Conservation (phyloP, 768 basidiomycete genomes). For the Boletus pseudo-olivaceus region DNA sequence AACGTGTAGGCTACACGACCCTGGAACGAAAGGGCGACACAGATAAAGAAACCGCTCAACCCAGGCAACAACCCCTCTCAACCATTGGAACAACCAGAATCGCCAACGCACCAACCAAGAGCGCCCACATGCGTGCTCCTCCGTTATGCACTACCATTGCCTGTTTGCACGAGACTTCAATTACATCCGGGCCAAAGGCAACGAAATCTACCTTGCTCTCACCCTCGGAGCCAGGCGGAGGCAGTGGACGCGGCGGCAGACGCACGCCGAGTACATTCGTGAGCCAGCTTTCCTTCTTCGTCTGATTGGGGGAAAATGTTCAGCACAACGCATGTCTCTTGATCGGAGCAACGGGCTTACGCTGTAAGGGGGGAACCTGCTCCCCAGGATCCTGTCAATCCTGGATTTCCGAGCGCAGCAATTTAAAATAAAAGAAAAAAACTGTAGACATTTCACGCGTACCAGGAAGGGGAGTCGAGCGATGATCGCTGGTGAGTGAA, state of each 20-base stretch:
- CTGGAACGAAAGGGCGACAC: neutral
- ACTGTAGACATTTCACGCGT: neutral
- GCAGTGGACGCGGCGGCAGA: slow-evolving; percentile 22
- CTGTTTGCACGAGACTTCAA: slow-evolving; percentile 6
- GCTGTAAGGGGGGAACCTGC: slow-evolving; percentile 29
- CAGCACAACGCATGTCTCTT: neutral
- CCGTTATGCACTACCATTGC: neutral
- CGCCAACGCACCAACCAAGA: slow-evolving; percentile 8
- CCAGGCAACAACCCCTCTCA: slow-evolving; percentile 16
- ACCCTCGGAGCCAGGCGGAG: slow-evolving; percentile 7
- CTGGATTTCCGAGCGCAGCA: slow-evolving; percentile 10
- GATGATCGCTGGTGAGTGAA: slow-evolving; percentile 74
- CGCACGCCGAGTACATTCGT: slow-evolving; percentile 8
- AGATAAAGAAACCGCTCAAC: neutral
- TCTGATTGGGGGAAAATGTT: slow-evolving; percentile 4
- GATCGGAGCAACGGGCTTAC: slow-evolving; percentile 7
- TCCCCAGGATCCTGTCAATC: slow-evolving; percentile 25
- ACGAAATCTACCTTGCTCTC: slow-evolving; percentile 9
- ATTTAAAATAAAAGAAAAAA: neutral
- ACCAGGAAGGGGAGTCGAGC: slow-evolving; percentile 40
- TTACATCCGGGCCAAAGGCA: slow-evolving; percentile 2
- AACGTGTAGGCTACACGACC: neutral
- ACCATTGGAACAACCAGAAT: neutral
- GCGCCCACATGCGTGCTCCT: neutral
- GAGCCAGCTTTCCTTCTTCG: slow-evolving; percentile 26